These are phyloP conservation scores for Perilla frutescens DNA, from an alignment of 257 asterid genomes.

Conservation along the genomic window DNA sequence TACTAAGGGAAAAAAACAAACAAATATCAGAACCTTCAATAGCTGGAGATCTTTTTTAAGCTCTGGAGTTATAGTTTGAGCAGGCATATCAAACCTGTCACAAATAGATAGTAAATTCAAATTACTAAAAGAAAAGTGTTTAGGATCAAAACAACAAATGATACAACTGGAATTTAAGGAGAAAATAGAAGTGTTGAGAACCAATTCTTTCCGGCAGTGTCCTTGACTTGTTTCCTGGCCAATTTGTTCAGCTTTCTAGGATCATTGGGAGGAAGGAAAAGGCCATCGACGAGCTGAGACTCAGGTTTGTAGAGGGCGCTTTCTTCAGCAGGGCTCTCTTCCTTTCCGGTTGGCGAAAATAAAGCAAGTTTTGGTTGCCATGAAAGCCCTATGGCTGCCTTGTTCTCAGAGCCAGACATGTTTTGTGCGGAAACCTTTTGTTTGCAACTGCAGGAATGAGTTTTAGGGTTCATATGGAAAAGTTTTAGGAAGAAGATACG, in stretches of 20 bases:
- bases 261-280: slow-evolving; percentile 81
- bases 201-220: slow-evolving; percentile 93
- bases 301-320: slow-evolving; percentile 49
- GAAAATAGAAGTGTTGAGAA: slow-evolving; percentile 13
- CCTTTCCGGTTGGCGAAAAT: slow-evolving; percentile 40
- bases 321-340: background rate
- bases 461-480: background rate
- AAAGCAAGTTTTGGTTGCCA: slow-evolving; percentile 75
- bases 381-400: slow-evolving; percentile 59
- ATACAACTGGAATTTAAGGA: slow-evolving; percentile 4
- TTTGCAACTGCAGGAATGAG: slow-evolving; percentile 11
- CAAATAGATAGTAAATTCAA: slow-evolving; percentile 17
- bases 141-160: background rate
- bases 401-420: slow-evolving; percentile 24
- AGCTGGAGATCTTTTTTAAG: slow-evolving; percentile 83
- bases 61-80: slow-evolving; percentile 86
- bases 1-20: background rate
- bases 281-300: slow-evolving; percentile 79
- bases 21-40: slow-evolving; percentile 58
- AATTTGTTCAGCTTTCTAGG: slow-evolving; percentile 75
- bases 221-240: slow-evolving; percentile 70
- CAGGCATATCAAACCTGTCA: slow-evolving; percentile 94
- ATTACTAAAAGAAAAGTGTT: slow-evolving; percentile 2
- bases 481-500: background rate
- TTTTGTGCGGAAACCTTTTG: background rate